These are phyloP conservation scores for Diplodia sapinea DNA, from an alignment of 2,329 filamentous ascomycete species.

Conservation along the genomic window DNA sequence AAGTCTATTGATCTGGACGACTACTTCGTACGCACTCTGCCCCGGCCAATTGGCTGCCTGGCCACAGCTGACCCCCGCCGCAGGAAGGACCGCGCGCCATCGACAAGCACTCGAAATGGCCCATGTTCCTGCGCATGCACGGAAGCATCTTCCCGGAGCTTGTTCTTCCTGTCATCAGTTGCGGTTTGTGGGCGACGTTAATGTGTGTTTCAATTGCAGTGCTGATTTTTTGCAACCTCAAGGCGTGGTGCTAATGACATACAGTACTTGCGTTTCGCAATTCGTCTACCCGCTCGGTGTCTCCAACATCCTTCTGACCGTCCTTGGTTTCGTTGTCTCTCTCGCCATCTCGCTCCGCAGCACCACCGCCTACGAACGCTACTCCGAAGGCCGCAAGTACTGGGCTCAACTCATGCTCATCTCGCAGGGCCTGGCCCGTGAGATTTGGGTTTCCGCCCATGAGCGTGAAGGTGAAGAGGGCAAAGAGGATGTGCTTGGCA, in stretches of 20 bases:
- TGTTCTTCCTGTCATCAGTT: conserved; percentile 69
- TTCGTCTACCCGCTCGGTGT: conserved; percentile 61
- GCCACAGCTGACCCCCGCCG: conserved; percentile 3
- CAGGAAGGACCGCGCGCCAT: conserved; percentile 68
- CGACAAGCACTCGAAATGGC: conserved; percentile 76
- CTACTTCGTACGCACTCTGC: conserved; percentile 59
- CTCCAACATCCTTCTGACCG: conserved; percentile 72
- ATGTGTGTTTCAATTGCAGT: conserved; percentile 52
- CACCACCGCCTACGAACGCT: conserved; percentile 76
- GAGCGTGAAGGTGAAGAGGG: conserved; percentile 64
- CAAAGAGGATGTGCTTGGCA: conserved; percentile 72
- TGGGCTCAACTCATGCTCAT: conserved; percentile 65
- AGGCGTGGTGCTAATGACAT: not conserved
- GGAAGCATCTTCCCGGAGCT: conserved; percentile 77
- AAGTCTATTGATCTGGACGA: conserved; percentile 57
- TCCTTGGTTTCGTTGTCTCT: conserved; percentile 82
- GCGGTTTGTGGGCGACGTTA: conserved; percentile 68
- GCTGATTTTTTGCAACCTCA: conserved; percentile 38
- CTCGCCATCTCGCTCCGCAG: conserved; percentile 78
- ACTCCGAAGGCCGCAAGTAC: conserved; percentile 65
- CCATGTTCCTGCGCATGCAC: conserved; percentile 75
- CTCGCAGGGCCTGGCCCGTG: conserved; percentile 65
- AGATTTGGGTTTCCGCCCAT: conserved; percentile 79
- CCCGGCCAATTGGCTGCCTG: conserved; percentile 34
- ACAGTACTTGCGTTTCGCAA: conserved; percentile 50